A percentile compares a stretch with the other conserved stretches of the same genome.
phyloP scores from a whole-genome alignment of 163 green algal species.

The Chlamydomonas reinhardtii region DNA sequence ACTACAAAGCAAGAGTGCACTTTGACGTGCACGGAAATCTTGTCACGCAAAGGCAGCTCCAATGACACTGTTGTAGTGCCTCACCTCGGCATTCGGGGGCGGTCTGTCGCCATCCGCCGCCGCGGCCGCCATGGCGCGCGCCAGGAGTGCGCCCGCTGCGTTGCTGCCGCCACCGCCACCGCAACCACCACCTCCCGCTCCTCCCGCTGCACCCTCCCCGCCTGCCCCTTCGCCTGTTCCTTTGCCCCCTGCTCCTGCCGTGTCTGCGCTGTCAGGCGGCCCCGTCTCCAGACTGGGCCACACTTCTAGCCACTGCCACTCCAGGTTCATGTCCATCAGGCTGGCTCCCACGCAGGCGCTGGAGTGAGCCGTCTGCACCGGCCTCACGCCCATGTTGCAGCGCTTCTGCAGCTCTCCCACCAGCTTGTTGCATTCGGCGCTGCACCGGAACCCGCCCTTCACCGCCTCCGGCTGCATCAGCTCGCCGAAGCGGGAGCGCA shows the following conservation, averaged over 20 bases:
- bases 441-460: background rate
- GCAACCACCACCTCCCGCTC: background rate
- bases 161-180: too few species aligned
- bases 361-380: background rate
- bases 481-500: too few species aligned
- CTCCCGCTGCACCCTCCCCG: background rate
- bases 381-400: background rate
- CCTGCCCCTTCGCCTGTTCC: background rate
- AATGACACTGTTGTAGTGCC: too few species aligned
- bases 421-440: background rate
- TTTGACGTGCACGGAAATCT: too few species aligned
- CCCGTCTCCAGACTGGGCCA: constrained; percentile 1
- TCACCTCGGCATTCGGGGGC: too few species aligned
- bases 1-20: too few species aligned
- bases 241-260: background rate
- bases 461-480: background rate
- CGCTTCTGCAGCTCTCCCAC: background rate
- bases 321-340: background rate
- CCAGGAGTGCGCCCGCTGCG: too few species aligned
- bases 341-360: background rate
- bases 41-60: too few species aligned
- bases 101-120: too few species aligned
- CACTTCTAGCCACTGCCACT: constrained; percentile 20
- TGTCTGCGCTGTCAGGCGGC: too few species aligned
- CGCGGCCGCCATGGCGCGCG: too few species aligned